phyloP scores from a whole-genome alignment of 768 basidiomycete genomes.

The Saitozyma podzolica region DNA sequence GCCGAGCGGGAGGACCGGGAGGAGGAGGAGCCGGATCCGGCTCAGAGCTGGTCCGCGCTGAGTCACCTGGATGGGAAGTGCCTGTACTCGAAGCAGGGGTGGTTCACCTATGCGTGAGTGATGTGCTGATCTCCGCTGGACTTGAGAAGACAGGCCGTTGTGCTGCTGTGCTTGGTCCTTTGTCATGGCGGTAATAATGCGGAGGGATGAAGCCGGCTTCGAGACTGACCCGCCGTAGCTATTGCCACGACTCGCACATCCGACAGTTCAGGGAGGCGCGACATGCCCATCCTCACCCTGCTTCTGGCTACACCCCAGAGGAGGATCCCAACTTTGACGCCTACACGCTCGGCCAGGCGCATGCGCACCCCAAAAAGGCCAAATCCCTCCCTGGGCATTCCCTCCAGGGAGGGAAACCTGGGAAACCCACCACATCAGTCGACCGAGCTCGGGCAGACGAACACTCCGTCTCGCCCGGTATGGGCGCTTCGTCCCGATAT shows the following conservation, averaged over 20 bases:
- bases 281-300: slow-evolving; percentile 64
- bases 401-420: neutral
- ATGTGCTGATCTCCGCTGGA: no score
- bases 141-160: no score
- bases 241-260: slow-evolving; percentile 85
- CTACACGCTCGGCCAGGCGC: slow-evolving; percentile 49
- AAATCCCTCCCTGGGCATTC: neutral
- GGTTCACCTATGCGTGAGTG: slow-evolving; percentile 88
- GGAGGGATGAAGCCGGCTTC: neutral
- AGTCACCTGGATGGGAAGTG: slow-evolving; percentile 47
- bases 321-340: slow-evolving; percentile 71
- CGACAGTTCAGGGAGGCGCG: slow-evolving; percentile 88
- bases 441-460: slow-evolving; percentile 57
- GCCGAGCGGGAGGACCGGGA: slow-evolving; percentile 16
- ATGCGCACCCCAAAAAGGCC: slow-evolving; percentile 56
- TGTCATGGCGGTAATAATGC: no score
- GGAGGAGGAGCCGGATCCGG: slow-evolving; percentile 30
- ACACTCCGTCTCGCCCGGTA: slow-evolving; percentile 21
- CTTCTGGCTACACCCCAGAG: slow-evolving; percentile 69
- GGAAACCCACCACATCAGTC: slow-evolving; percentile 34
- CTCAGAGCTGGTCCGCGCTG: slow-evolving; percentile 37
- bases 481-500: slow-evolving; percentile 66
- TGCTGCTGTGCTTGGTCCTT: no score
- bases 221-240: slow-evolving; percentile 23
- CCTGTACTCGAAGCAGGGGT: slow-evolving; percentile 45